Base-by-base conservation (phyloP, 2,329 filamentous ascomycete genomes). In the Drechslerella coelobrocha region DNA sequence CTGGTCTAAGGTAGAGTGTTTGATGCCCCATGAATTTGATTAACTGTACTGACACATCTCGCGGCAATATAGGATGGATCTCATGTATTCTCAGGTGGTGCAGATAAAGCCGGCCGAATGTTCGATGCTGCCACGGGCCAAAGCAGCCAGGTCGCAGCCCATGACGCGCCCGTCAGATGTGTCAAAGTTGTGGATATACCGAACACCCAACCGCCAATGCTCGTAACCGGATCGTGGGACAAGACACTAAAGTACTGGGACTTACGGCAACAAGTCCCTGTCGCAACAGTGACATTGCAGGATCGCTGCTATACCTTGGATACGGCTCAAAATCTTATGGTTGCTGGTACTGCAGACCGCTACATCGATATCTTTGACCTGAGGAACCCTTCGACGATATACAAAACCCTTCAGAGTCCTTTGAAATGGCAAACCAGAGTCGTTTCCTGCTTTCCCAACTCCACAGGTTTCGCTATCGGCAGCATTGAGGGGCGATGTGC, bases 341-440 rank as follows among this genome's bases (percentile, higher is more conserved):
- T 99, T 19, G 83, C 97, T 63, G 94, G 90, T 72, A 97, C 92
- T 0, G 94, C 94, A 10, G 94, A 99, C 78, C 87, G 94, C 71
- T 96, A 95, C 80, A 96, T 99, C 83, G 92, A 97, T 79, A 89
- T 99, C 73, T 84, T 99, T 81, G 92, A 96, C 80, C 85, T 99
- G 61, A 88, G 89, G 78, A 88, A 95, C 72, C 94, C 94, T 2
- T 86, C 86, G 57, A 91, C 91, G 76, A 91, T 97, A 80, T 97
- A 96, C 85, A 99, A 99, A 84, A 93, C 91, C 8, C 85, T 97
- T 54, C 91, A 96, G 81, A 96, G 91, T 77, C 94, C 94, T 2
- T 84, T 99, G 47, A 99, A 99, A 82, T 99, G 92, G 91, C 94
- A 99, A 83, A 99, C 94, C 1, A 84, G 93, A 66, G 91, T 95